Evolutionary conservation across 306 rosid species (phyloP).

Genomic region (Sechiopsis laciniata): DNA sequence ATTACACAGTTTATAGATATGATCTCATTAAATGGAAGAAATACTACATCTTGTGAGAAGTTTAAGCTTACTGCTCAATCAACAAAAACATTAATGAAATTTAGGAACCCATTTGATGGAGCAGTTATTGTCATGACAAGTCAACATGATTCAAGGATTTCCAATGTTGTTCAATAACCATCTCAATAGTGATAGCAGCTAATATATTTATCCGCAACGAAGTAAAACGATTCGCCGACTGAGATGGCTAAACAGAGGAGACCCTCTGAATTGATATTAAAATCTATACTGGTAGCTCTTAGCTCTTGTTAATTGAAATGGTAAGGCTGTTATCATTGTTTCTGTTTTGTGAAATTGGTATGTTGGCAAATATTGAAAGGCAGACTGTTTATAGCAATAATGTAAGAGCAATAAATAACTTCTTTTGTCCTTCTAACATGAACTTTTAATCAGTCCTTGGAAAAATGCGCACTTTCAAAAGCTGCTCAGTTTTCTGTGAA

Average conservation of each 20-base stretch:
- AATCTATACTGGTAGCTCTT: background rate
- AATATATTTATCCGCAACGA: background rate
- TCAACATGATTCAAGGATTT: background rate
- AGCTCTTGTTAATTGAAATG: background rate
- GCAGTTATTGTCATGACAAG: background rate
- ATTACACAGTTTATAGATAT: background rate
- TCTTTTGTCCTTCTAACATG: background rate
- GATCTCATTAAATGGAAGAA: background rate
- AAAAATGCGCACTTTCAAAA: background rate
- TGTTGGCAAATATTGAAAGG: background rate
- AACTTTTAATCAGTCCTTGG: background rate
- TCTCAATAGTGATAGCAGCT: background rate
- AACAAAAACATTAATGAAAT: background rate
- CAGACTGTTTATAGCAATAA: background rate
- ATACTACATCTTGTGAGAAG: background rate
- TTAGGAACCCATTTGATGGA: background rate
- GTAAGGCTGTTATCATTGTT: background rate
- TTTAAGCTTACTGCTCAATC: background rate
- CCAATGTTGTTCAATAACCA: background rate
- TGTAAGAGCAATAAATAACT: background rate
- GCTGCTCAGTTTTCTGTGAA: conserved; percentile 11
- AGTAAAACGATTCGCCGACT: background rate
- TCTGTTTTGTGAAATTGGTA: background rate
- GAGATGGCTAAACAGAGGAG: background rate
- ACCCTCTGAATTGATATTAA: background rate